These are phyloP conservation scores for Solanum appendiculatum DNA, from an alignment of 257 asterid genomes.

Conservation along the genomic window DNA sequence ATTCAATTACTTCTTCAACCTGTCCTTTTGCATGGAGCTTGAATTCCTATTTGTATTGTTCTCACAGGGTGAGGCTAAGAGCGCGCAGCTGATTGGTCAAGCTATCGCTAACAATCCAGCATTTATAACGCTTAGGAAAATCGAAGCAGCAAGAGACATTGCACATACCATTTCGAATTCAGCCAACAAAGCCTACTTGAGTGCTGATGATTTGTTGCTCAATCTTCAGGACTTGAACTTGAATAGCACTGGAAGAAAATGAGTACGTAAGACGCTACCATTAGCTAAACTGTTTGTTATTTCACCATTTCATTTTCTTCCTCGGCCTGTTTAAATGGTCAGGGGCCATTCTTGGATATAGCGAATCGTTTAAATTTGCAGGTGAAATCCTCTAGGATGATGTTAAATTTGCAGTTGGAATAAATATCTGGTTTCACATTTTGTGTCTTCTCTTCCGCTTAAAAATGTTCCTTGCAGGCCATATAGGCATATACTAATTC, in stretches of 20 bases:
- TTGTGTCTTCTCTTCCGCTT: background rate
- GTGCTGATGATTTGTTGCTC: constrained; percentile 71
- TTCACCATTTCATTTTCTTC: background rate
- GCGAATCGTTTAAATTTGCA: background rate
- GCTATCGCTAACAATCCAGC: constrained; percentile 90
- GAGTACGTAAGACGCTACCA: background rate
- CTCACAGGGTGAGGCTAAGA: constrained; percentile 90
- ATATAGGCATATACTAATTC: background rate
- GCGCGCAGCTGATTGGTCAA: constrained; percentile 90
- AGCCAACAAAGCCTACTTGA: constrained; percentile 66
- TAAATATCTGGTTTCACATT: background rate
- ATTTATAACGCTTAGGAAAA: constrained; percentile 75
- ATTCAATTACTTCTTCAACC: background rate
- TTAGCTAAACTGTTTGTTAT: background rate
- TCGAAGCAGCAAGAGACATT: constrained; percentile 83
- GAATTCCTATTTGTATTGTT: background rate
- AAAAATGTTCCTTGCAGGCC: background rate
- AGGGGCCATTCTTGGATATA: background rate
- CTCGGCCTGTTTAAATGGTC: background rate
- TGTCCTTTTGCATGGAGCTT: background rate
- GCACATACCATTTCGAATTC: constrained; percentile 55
- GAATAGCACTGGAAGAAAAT: constrained; percentile 14
- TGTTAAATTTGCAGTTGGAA: background rate
- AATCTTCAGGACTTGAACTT: constrained; percentile 55
- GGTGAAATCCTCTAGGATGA: background rate